Base-by-base conservation (phyloP, 768 basidiomycete species). In the Mrakia frigida region DNA sequence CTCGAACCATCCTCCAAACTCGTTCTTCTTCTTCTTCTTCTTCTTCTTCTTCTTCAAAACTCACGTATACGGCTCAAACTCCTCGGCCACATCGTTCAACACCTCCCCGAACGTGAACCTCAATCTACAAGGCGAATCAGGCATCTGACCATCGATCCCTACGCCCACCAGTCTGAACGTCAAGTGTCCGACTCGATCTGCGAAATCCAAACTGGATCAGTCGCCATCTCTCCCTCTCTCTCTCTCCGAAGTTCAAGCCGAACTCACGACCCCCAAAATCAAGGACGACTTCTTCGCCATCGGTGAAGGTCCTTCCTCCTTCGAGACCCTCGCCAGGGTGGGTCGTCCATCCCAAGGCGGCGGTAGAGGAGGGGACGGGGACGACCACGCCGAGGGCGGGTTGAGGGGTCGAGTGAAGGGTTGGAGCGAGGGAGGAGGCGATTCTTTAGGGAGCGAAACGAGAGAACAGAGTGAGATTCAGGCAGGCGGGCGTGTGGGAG, bases 21-120 rank as follows among this genome's bases (percentile, higher is more conserved):
- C 18, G 35, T 13, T 6, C 31, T 1, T 35, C 21, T 9, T 11
- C 6, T 39, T n/a, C 33, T 35, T 25, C n/a, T 5, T 23, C n/a
- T 28, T 61, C 18, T 13, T 5, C 60, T 28, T 61, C 28, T 65
- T 25, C 31, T 0, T 35, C 13, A 16, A 16, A 2, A 74, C 79
- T 6, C 52, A 79, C 77, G 78, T 78, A 77, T 81, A 81, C 13
- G 77, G 73, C n/a, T 81, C 81, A n/a, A 81, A 81, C 23, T 53
- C 56, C 73, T 81, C 81, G 5, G 80, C 81, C 7, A 81, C 78
- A 50, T 81, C 81, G 72, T 76, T 80, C 35, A 81, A 63, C 59
- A 81, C 77, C 74, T 81, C 81, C 14, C 81, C 81, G 60, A 78
- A 80, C n/a, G 23, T 25, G 35, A 75, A 37, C 53, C 63, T n/a